Conservation (phyloP, 805 yeast genomes). For the Candida fluviatilis region DNA sequence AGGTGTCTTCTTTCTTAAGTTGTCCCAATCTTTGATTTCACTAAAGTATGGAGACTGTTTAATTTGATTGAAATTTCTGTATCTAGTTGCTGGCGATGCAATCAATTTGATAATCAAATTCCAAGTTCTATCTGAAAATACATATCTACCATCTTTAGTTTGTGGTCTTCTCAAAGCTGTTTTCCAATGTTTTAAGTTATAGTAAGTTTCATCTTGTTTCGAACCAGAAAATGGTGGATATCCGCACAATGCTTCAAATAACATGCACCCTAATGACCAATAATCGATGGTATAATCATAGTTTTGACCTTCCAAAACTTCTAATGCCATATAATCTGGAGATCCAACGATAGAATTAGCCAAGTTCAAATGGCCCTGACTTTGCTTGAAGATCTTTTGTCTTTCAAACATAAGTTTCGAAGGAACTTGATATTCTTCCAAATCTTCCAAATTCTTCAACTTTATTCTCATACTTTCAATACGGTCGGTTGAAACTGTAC, state of each 20-base stretch:
- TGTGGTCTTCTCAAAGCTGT: slow-evolving; percentile 85
- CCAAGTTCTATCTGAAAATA: slow-evolving; percentile 97
- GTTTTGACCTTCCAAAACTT: slow-evolving; percentile 88
- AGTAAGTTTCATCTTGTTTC: slow-evolving; percentile 89
- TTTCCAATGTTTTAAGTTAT: slow-evolving; percentile 90
- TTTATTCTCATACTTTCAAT: slow-evolving; percentile 86
- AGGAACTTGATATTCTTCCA: slow-evolving; percentile 53
- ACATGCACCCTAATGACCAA: slow-evolving; percentile 98
- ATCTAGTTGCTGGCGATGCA: slow-evolving; percentile 71
- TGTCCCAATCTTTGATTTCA: slow-evolving; percentile 71
- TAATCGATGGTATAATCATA: slow-evolving; percentile 97
- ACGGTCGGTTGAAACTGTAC: slow-evolving; percentile 87
- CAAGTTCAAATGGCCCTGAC: slow-evolving; percentile 69
- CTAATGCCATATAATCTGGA: slow-evolving; percentile 98
- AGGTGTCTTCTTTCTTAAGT: slow-evolving; percentile 67
- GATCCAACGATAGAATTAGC: slow-evolving; percentile 97
- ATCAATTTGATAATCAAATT: slow-evolving; percentile 73
- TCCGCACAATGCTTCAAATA: slow-evolving; percentile 93
- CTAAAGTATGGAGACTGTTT: slow-evolving; percentile 75
- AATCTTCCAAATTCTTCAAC: slow-evolving; percentile 66
- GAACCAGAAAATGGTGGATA: slow-evolving; percentile 97
- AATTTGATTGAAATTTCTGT: slow-evolving; percentile 77
- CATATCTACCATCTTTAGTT: slow-evolving; percentile 85
- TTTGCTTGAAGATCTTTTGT: slow-evolving; percentile 78
- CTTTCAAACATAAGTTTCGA: slow-evolving; percentile 82